Percentiles rank a stretch among this genome's conserved stretches.
These are phyloP conservation scores for Erythrophleum ivorense DNA, from an alignment of 331 rosid species.

Conservation along the genomic window DNA sequence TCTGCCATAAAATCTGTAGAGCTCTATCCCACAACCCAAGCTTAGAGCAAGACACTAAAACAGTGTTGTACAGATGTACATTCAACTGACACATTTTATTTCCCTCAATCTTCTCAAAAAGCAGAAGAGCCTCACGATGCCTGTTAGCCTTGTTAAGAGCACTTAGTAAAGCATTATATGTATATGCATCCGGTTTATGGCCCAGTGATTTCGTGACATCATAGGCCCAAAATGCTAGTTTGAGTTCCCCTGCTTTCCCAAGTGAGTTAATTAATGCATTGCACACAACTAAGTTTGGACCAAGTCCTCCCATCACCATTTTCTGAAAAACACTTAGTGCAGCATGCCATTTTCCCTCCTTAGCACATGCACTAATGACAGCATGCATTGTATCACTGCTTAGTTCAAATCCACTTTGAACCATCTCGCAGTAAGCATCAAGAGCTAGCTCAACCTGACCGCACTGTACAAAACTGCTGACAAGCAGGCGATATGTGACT, in stretches of 20 bases:
- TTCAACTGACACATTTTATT: constrained; percentile 45
- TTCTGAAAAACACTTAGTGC: constrained; percentile 62
- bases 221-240: constrained; percentile 63
- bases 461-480: constrained; percentile 66
- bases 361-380: constrained; percentile 65
- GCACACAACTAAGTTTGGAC: constrained; percentile 70
- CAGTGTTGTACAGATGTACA: constrained; percentile 67
- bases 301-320: constrained; percentile 59
- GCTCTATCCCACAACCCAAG: constrained; percentile 81
- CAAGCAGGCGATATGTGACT: constrained; percentile 66
- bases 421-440: constrained; percentile 77
- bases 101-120: constrained; percentile 65
- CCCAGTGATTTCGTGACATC: constrained; percentile 56
- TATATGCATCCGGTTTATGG: constrained; percentile 76
- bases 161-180: constrained; percentile 72
- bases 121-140: constrained; percentile 63
- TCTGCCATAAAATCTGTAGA: constrained; percentile 77
- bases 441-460: constrained; percentile 78
- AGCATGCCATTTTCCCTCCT: constrained; percentile 80
- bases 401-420: constrained; percentile 66
- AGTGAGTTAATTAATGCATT: constrained; percentile 78
- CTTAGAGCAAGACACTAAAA: constrained; percentile 79
- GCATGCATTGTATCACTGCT: constrained; percentile 67
- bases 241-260: constrained; percentile 77
- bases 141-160: constrained; percentile 66